A percentile compares a stretch with the other conserved stretches of the same genome.
Evolutionary conservation across 2,329 filamentous ascomycete species (phyloP).

Genomic region (Pseudopyrenochaeta lycopersici): DNA sequence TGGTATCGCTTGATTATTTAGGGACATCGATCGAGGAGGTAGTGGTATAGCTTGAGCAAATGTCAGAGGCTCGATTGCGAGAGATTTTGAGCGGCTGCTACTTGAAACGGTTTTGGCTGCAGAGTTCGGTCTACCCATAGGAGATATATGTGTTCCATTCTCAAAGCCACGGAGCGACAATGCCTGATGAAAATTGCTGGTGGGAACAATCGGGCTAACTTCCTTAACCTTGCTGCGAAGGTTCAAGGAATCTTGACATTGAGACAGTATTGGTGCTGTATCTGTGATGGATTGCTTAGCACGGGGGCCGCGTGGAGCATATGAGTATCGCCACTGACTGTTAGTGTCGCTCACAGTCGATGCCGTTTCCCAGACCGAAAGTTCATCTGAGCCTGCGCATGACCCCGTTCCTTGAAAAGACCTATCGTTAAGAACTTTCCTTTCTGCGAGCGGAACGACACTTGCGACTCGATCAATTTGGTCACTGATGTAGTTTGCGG

Average conservation of each 20-base stretch:
- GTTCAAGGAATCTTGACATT: not conserved
- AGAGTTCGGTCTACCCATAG: not conserved
- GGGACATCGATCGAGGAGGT: not conserved
- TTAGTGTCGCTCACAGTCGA: not conserved
- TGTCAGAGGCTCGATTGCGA: not conserved
- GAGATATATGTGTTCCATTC: slow-evolving; percentile 12
- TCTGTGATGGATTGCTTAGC: not conserved
- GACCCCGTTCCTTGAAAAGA: not conserved
- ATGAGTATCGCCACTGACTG: not conserved
- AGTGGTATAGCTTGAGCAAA: slow-evolving; percentile 1
- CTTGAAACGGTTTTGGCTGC: too few species aligned
- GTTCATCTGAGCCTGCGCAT: slow-evolving; percentile 1
- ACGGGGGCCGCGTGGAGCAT: not conserved
- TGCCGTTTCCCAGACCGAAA: slow-evolving; percentile 10
- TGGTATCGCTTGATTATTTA: not conserved
- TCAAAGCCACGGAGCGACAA: slow-evolving; percentile 24
- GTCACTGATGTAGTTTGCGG: not conserved
- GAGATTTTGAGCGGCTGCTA: not conserved
- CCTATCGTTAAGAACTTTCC: not conserved
- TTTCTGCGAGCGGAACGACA: not conserved
- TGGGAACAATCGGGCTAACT: not conserved
- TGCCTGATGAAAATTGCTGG: slow-evolving; percentile 15
- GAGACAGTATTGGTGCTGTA: not conserved
- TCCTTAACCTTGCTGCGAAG: not conserved
- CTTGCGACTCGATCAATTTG: not conserved